Base-by-base conservation (phyloP, 2,329 filamentous ascomycete species). In the Colletotrichum simmondsii region DNA sequence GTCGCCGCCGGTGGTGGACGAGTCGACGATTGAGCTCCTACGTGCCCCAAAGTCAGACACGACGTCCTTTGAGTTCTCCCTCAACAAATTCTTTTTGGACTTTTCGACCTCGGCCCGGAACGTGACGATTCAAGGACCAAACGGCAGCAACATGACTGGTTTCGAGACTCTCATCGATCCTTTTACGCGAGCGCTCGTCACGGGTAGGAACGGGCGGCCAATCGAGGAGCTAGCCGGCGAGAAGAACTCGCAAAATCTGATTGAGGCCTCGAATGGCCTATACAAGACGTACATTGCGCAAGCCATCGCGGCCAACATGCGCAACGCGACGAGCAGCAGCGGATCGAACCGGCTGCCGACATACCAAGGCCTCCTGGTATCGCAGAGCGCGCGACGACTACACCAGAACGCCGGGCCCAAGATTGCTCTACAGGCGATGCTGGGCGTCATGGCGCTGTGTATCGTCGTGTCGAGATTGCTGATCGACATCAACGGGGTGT, bases 201-300 rank as follows among this genome's bases (percentile, higher is more conserved):
- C 70, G 54, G 64, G 75, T 11, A 75, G 75, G 28, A 26, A 52
- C 10, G 68, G 73, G 19, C 56, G 56, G 10, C 61, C 68, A 5
- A 30, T 78, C 16, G 68, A 75, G 16, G 60, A 73, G 8, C 62
- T 77, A 5, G 35, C 73, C 0, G 75, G 77, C 5, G 56, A 70
- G 16, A 54, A 61, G 24, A 76, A 77, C n/a, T 58, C 58, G n/a
- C 28, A 62, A 5, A 76, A 75, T 22, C 63, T 76, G 26, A 68
- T 74, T 1, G 60, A 75, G 1, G 74, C 70, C 19, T 71, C 75
- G 1, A 73, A 72, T 19, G 60, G 62, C 2, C 65, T 79, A 11
- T 80, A 80, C 65, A 69, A 75, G 8, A 73, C 72, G 1, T 79
- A 78, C 37, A 78, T 79, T 71, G 76, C 77, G 0, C 79, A 80